phyloP scores from a whole-genome alignment of 2,329 filamentous ascomycete genomes.

The Penicillium griseofulvum region DNA sequence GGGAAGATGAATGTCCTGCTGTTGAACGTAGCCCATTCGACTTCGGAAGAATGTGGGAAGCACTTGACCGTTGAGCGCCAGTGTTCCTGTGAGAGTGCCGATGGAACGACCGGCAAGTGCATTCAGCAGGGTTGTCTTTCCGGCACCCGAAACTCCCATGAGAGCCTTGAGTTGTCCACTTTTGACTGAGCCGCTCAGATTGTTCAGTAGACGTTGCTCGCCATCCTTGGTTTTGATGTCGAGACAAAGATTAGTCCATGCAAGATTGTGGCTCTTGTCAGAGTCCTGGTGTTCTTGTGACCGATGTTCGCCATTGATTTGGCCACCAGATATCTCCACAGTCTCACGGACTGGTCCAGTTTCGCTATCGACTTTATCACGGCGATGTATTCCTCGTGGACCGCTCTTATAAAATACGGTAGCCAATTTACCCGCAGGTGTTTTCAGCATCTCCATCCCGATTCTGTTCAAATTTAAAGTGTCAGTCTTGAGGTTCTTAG shows the following conservation, averaged over 20 bases:
- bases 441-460: neutral
- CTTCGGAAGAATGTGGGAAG: neutral
- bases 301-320: neutral
- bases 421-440: neutral
- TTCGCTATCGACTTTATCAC: neutral
- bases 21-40: neutral
- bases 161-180: slow-evolving; percentile 46
- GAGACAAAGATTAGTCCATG: neutral
- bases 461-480: neutral
- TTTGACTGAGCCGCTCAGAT: slow-evolving; percentile 44
- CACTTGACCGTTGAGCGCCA: neutral
- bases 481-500: neutral
- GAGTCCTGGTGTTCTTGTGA: neutral
- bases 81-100: neutral
- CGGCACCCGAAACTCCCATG: slow-evolving; percentile 58
- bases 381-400: neutral
- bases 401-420: neutral
- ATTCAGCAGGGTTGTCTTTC: slow-evolving; percentile 51
- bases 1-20: neutral
- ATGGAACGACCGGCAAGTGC: neutral
- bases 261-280: neutral
- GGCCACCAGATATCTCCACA: neutral
- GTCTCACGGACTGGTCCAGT: neutral
- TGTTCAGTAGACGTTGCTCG: slow-evolving; percentile 33
- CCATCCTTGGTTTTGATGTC: neutral